phyloP scores from a whole-genome alignment of 2,329 filamentous ascomycete species.

The Beauveria sp. region DNA sequence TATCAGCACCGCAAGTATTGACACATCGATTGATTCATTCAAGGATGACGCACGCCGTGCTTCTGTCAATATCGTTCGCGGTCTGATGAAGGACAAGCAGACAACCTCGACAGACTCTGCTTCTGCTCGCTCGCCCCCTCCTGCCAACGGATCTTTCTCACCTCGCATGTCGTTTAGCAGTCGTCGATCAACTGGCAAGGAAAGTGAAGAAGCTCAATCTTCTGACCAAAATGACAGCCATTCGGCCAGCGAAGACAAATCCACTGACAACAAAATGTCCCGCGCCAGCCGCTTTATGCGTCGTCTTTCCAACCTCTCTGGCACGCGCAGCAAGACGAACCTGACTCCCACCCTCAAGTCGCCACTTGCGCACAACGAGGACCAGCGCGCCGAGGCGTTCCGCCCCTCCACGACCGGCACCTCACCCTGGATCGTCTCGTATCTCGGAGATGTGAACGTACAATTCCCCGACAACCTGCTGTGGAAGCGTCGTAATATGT shows the following conservation, averaged over 20 bases:
- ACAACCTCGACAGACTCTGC: constrained; percentile 39
- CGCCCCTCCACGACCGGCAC: constrained; percentile 23
- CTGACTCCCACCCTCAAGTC: background rate
- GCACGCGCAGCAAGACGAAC: constrained; percentile 32
- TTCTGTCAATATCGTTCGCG: constrained; percentile 51
- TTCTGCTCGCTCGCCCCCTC: constrained; percentile 34
- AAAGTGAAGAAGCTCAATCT: constrained; percentile 28
- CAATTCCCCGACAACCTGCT: constrained; percentile 94
- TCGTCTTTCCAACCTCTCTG: constrained; percentile 47
- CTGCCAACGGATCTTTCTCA: constrained; percentile 35
- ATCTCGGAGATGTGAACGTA: constrained; percentile 86
- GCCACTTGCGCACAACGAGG: constrained; percentile 27
- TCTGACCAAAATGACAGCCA: constrained; percentile 37
- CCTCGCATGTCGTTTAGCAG: constrained; percentile 50
- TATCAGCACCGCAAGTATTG: constrained; percentile 18
- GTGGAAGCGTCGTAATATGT: constrained; percentile 90
- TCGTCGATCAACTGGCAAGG: constrained; percentile 28
- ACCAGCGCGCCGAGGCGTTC: constrained; percentile 15
- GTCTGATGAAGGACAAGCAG: constrained; percentile 53
- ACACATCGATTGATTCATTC: constrained; percentile 24
- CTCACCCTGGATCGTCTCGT: constrained; percentile 45
- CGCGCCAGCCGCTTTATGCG: constrained; percentile 52
- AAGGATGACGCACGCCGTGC: constrained; percentile 42
- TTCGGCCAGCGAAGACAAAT: constrained; percentile 41
- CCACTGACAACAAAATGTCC: constrained; percentile 40